Evolutionary conservation across 805 yeast genomes (phyloP).

Genomic region (Hyphopichia homilentoma): DNA sequence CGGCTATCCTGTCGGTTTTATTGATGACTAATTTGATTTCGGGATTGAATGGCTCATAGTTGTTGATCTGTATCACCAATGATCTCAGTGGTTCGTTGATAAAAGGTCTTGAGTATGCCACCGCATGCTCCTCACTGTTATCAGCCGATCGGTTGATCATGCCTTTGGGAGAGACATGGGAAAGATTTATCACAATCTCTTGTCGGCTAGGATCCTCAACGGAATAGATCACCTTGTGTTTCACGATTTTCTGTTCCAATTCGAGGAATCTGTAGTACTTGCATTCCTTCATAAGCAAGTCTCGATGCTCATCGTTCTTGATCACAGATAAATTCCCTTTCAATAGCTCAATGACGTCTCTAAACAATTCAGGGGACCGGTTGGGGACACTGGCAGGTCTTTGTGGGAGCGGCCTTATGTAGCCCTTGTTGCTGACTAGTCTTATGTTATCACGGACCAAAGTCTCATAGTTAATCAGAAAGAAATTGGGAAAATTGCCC

Average conservation of each 20-base stretch:
- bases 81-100: slow-evolving; percentile 23
- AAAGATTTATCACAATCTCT: slow-evolving; percentile 54
- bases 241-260: slow-evolving; percentile 67
- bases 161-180: slow-evolving; percentile 44
- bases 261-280: slow-evolving; percentile 72
- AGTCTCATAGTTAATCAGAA: slow-evolving; percentile 57
- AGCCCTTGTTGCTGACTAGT: slow-evolving; percentile 34
- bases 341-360: slow-evolving; percentile 50
- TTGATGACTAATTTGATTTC: slow-evolving; percentile 33
- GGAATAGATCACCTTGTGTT: slow-evolving; percentile 46
- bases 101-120: slow-evolving; percentile 31
- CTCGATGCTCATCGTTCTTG: slow-evolving; percentile 51
- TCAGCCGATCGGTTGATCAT: slow-evolving; percentile 17
- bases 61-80: slow-evolving; percentile 29
- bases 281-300: slow-evolving; percentile 62
- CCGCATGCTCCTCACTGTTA: slow-evolving; percentile 16
- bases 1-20: slow-evolving; percentile 17
- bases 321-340: slow-evolving; percentile 52
- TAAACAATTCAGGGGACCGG: slow-evolving; percentile 53
- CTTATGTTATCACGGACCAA: slow-evolving; percentile 45
- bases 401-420: slow-evolving; percentile 77
- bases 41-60: slow-evolving; percentile 11
- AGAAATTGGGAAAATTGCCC: slow-evolving; percentile 79
- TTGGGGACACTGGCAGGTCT: slow-evolving; percentile 51
- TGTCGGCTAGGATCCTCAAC: slow-evolving; percentile 33